phyloP scores from a whole-genome alignment of 257 asterid genomes.

The Echites panduratus region DNA sequence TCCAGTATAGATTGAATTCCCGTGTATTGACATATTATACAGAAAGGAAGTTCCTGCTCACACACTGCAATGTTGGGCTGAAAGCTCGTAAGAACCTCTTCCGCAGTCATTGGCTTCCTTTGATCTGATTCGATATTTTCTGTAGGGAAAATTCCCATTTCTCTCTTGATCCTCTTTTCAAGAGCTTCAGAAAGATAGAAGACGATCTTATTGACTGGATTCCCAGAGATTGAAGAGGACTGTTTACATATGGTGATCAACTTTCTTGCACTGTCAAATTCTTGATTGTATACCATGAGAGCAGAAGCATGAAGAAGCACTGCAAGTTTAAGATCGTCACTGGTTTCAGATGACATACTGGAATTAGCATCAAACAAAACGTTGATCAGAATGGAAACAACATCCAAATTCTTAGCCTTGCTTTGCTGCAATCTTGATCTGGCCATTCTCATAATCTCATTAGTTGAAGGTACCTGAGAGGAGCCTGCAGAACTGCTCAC shows the following conservation, averaged over 20 bases:
- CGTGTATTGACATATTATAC: constrained; percentile 27
- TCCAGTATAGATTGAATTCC: constrained; percentile 41
- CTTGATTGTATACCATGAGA: constrained; percentile 15
- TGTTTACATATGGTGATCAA: constrained; percentile 17
- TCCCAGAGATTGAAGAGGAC: constrained; percentile 21
- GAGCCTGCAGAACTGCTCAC: background rate
- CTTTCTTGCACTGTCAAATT: constrained; percentile 28
- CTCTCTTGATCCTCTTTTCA: constrained; percentile 25
- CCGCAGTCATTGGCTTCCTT: constrained; percentile 17
- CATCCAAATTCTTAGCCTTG: constrained; percentile 1
- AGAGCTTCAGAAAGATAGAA: constrained; percentile 30
- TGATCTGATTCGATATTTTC: background rate
- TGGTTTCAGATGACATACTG: constrained; percentile 10
- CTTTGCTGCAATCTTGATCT: constrained; percentile 8
- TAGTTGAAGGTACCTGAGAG: constrained; percentile 14
- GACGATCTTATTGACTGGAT: constrained; percentile 25
- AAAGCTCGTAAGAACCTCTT: constrained; percentile 11
- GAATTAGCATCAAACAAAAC: background rate
- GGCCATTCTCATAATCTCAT: constrained; percentile 22
- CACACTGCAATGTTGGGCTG: constrained; percentile 9
- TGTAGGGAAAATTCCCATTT: constrained; percentile 7
- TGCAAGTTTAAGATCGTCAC: constrained; percentile 22
- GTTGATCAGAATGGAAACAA: constrained; percentile 3
- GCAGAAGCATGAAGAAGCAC: constrained; percentile 27
- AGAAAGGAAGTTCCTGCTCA: constrained; percentile 22